Evolutionary conservation across 164 flowering plant genomes (phyloP).

Genomic region (Magnolia sinica): DNA sequence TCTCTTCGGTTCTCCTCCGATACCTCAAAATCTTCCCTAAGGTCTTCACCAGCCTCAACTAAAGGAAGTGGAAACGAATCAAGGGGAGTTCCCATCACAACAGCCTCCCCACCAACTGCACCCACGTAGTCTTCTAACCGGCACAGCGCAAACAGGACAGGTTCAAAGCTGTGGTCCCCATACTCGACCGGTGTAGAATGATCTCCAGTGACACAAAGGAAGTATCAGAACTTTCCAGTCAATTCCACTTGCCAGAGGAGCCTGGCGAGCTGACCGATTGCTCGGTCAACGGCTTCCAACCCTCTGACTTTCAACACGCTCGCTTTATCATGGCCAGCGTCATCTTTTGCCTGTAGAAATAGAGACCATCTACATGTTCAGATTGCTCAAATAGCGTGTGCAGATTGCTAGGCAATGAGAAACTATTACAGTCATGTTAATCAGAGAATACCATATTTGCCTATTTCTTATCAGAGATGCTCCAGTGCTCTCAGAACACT

Average conservation of each 20-base stretch:
- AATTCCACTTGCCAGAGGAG: constrained; percentile 80
- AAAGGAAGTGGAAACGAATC: constrained; percentile 92
- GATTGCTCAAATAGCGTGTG: too few species aligned
- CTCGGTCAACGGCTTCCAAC: constrained; percentile 29
- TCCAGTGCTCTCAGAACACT: too few species aligned
- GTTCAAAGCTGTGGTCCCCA: constrained; percentile 97
- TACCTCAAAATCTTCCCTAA: constrained; percentile 16
- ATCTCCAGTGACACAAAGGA: constrained; percentile 85
- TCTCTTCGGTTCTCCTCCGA: constrained; percentile 15
- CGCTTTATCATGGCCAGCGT: constrained; percentile 97
- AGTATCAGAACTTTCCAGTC: constrained; percentile 58
- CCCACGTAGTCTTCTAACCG: too few species aligned
- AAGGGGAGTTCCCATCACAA: constrained; percentile 43
- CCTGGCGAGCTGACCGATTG: constrained; percentile 69
- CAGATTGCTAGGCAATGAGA: too few species aligned
- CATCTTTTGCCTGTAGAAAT: constrained; percentile 77
- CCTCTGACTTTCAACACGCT: constrained; percentile 77
- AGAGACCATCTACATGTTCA: background rate
- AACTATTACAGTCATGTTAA: too few species aligned
- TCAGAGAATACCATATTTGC: too few species aligned
- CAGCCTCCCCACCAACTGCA: background rate
- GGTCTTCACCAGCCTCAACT: constrained; percentile 38
- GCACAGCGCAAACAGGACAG: constrained; percentile 57
- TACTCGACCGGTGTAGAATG: constrained; percentile 98
- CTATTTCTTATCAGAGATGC: too few species aligned